phyloP scores from a whole-genome alignment of 352 stramenopile species.

The Phytophthora hibernalis region DNA sequence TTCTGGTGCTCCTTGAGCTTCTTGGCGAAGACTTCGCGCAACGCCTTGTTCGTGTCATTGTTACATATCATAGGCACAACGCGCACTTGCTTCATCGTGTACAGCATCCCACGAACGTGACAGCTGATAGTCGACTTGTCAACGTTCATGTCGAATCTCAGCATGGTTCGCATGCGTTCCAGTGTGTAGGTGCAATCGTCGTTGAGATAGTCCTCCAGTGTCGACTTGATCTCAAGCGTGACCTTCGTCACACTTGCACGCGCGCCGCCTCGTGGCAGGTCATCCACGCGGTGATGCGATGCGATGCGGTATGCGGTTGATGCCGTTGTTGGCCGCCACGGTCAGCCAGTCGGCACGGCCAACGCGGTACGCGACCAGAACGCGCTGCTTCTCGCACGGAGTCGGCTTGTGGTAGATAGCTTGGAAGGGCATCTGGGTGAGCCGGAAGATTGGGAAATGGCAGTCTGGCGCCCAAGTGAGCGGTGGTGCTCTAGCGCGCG shows the following conservation, averaged over 20 bases:
- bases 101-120: conserved; percentile 1
- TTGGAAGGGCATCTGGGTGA: conserved; percentile 1
- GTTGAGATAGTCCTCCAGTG: not conserved
- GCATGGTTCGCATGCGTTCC: not conserved
- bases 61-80: conserved; percentile 3
- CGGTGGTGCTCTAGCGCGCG: not conserved
- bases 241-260: not conserved
- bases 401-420: not conserved
- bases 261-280: not conserved
- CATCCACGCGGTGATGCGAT: not conserved
- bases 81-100: conserved; percentile 1
- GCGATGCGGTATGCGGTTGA: not conserved
- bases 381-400: conserved; percentile 4
- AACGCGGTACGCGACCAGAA: not conserved
- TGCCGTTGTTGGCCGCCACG: conserved; percentile 4
- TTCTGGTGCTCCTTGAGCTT: not conserved
- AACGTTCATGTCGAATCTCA: conserved; percentile 5
- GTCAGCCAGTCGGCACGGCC: not conserved
- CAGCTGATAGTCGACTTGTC: not conserved
- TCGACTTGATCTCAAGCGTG: not conserved
- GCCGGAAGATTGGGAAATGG: not conserved
- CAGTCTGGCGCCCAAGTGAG: not conserved
- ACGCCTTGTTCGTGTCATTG: conserved; percentile 4
- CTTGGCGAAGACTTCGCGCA: not conserved
- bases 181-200: conserved; percentile 1